Percentiles rank a stretch among this genome's conserved stretches.
phyloP scores from a whole-genome alignment of 768 basidiomycete species.

The Rhodocollybia butyracea region DNA sequence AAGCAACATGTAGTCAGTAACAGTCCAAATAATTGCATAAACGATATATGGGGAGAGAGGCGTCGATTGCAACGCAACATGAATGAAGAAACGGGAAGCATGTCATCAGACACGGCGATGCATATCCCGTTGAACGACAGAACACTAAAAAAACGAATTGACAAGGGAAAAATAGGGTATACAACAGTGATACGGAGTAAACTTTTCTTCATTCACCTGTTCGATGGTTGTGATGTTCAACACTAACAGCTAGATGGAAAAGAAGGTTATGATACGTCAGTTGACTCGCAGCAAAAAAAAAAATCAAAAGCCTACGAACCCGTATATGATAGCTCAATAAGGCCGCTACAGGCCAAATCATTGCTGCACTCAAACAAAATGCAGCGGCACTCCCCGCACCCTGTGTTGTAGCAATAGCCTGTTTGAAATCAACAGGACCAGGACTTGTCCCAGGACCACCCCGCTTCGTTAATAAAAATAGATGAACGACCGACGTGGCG shows the following conservation, averaged over 20 bases:
- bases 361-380: constrained; percentile 65
- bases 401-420: constrained; percentile 33
- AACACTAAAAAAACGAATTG: too few species aligned
- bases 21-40: too few species aligned
- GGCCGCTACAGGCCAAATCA: constrained; percentile 83
- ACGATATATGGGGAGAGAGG: neutral
- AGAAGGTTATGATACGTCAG: neutral
- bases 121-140: too few species aligned
- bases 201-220: constrained; percentile 55
- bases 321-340: constrained; percentile 82
- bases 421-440: constrained; percentile 44
- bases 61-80: neutral
- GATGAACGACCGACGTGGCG: constrained; percentile 78
- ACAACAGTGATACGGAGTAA: too few species aligned
- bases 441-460: constrained; percentile 11
- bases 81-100: constrained; percentile 7
- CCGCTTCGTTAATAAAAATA: constrained; percentile 60
- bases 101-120: too few species aligned
- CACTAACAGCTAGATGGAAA: constrained; percentile 57
- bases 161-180: too few species aligned
- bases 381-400: constrained; percentile 80
- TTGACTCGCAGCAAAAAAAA: neutral
- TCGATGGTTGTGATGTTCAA: constrained; percentile 96
- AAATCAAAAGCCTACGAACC: constrained; percentile 41
- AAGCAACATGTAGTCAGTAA: too few species aligned